These are phyloP conservation scores for Pugionium dolabratum DNA, from an alignment of 345 rosid genomes.

Conservation along the genomic window DNA sequence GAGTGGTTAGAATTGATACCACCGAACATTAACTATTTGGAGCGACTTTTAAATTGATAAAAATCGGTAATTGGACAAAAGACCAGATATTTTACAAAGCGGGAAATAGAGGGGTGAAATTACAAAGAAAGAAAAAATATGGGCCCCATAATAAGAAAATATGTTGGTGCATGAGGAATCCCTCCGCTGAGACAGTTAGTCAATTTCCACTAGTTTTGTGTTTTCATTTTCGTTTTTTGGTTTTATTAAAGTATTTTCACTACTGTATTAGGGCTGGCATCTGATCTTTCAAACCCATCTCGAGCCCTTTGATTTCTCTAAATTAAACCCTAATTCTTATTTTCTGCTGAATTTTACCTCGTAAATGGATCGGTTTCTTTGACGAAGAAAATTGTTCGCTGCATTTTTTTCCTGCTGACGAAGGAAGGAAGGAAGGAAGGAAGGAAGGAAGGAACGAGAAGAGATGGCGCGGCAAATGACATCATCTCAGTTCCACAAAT, in stretches of 20 bases:
- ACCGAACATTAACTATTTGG: constrained; percentile 10
- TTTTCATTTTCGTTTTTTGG: neutral
- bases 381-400: constrained; percentile 12
- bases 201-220: neutral
- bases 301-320: constrained; percentile 9
- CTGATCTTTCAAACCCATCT: constrained; percentile 10
- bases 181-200: neutral
- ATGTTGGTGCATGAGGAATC: neutral
- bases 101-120: constrained; percentile 22
- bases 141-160: constrained; percentile 2
- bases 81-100: neutral
- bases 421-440: neutral
- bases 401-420: neutral
- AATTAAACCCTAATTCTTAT: constrained; percentile 26
- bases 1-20: too few relatives aligned
- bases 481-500: constrained; percentile 69
- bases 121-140: neutral
- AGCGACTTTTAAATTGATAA: neutral
- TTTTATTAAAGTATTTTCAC: neutral
- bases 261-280: constrained; percentile 32
- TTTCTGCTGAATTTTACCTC: neutral
- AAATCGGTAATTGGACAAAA: neutral
- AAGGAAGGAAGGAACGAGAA: constrained; percentile 14
- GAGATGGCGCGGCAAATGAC: constrained; percentile 51
- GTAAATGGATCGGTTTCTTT: constrained; percentile 31